These are phyloP conservation scores for Aspergillus transmontanensis DNA, from an alignment of 2,329 filamentous ascomycete genomes.

Conservation along the genomic window DNA sequence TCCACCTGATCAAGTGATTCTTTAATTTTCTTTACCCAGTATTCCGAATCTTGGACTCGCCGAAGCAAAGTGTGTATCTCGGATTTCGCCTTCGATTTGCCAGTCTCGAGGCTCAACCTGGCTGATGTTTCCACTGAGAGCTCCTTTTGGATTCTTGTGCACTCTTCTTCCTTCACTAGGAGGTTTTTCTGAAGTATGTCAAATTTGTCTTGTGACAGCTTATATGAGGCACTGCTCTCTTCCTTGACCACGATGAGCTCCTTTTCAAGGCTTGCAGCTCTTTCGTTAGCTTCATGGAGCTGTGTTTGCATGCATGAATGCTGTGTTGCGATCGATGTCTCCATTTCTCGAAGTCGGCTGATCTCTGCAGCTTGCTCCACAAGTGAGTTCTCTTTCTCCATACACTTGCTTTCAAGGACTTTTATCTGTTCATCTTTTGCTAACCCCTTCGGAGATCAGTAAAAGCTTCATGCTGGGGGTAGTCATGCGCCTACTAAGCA, in stretches of 20 bases:
- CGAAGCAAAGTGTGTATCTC: constrained; percentile 29
- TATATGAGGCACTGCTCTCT: constrained; percentile 2
- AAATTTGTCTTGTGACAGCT: constrained; percentile 19
- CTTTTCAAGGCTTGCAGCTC: constrained; percentile 25
- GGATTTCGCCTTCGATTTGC: constrained; percentile 23
- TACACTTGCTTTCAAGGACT: constrained; percentile 16
- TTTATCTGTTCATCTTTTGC: constrained; percentile 24
- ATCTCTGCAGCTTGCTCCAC: constrained; percentile 22
- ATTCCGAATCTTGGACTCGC: constrained; percentile 29
- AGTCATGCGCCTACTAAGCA: constrained; percentile 21
- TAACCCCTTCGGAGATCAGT: constrained; percentile 25
- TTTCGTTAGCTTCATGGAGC: constrained; percentile 24
- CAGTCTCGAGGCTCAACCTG: constrained; percentile 21
- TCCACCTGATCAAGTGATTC: constrained; percentile 21
- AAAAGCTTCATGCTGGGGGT: not conserved
- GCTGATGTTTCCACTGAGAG: constrained; percentile 18
- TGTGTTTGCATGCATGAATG: constrained; percentile 21
- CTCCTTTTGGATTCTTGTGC: constrained; percentile 13
- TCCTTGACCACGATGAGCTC: constrained; percentile 12
- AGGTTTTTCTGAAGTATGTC: constrained; percentile 18
- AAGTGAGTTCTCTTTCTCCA: constrained; percentile 16
- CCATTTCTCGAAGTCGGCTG: constrained; percentile 24
- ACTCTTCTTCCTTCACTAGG: constrained; percentile 34
- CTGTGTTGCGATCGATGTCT: constrained; percentile 19
- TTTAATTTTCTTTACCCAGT: constrained; percentile 24